phyloP scores from a whole-genome alignment of 2,329 filamentous ascomycete genomes.

The Colletotrichum navitas region DNA sequence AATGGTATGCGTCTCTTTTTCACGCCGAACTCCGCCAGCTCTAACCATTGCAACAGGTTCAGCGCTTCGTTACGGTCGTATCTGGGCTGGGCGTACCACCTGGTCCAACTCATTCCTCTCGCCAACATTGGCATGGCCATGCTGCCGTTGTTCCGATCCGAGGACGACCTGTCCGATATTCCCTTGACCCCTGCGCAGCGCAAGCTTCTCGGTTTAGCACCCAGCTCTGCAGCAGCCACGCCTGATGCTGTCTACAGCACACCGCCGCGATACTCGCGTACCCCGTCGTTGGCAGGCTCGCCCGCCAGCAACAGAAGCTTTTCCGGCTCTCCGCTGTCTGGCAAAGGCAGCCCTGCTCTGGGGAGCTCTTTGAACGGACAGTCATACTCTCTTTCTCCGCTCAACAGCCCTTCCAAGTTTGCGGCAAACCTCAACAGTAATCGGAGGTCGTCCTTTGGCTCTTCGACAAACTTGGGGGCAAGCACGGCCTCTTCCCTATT shows the following conservation, averaged over 20 bases:
- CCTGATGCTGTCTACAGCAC: slow-evolving; percentile 80
- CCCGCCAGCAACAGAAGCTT: slow-evolving; percentile 70
- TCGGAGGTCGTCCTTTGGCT: slow-evolving; percentile 73
- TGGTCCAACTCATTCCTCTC: slow-evolving; percentile 69
- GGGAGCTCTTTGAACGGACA: slow-evolving; percentile 56
- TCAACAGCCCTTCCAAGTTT: slow-evolving; percentile 72
- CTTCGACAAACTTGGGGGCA: slow-evolving; percentile 63
- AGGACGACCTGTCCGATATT: slow-evolving; percentile 88
- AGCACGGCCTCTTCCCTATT: slow-evolving; percentile 60
- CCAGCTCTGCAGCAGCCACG: slow-evolving; percentile 71
- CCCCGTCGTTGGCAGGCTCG: slow-evolving; percentile 74
- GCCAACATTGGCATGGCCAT: slow-evolving; percentile 80
- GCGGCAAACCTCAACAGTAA: slow-evolving; percentile 61
- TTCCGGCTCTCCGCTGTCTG: slow-evolving; percentile 69
- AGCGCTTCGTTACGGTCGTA: slow-evolving; percentile 47
- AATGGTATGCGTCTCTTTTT: slow-evolving; percentile 52
- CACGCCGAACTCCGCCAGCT: neutral
- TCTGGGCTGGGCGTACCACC: slow-evolving; percentile 59
- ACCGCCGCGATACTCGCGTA: slow-evolving; percentile 87
- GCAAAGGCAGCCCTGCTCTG: slow-evolving; percentile 63
- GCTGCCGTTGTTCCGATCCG: slow-evolving; percentile 77
- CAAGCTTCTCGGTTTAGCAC: slow-evolving; percentile 83
- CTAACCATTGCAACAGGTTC: slow-evolving; percentile 29
- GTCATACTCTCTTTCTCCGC: slow-evolving; percentile 60
- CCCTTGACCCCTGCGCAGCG: slow-evolving; percentile 92